Base-by-base conservation (phyloP, 768 basidiomycete species). In the Thelephora aurantiotincta region DNA sequence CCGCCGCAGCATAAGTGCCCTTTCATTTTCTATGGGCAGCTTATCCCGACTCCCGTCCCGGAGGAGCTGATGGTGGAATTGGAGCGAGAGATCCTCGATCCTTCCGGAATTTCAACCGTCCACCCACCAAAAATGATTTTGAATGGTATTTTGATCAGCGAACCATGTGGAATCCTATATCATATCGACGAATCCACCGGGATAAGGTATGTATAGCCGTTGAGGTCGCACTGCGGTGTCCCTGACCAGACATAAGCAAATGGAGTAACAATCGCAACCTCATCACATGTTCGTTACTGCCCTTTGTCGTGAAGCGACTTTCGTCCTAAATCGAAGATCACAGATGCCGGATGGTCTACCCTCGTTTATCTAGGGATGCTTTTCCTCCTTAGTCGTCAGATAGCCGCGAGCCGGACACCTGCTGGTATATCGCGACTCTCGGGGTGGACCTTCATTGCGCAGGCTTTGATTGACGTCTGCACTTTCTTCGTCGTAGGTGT, bases 351-450 rank as follows among this genome's bases (percentile, higher is more conserved):
- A 2, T 63, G 74, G 26, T 72, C 87, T 2, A 73, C 73, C 1
- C 45, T 83, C n/a, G 61, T 74, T 13, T 87, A 92, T 57, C 66
- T 91, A 12, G 52, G 65, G 9, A 64, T 92, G 44, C 67, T 94
- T 3, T 60, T 75, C 5, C 64, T 92, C 6, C 74, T 85, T 35
- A 73, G 79, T 33, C 77, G 82, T 12, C 89, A 96, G 65, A 77
- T 79, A 52, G 75, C 81, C 50, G 69, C 66, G 26, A 85, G 82
- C 51, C 75, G 83, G 16, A 89, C 83, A 4, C 87, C 89, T 1
- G 79, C 84, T 1, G 78, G 80, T 5, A 70, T 93, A 13, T 75
- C 82, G 5, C 77, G 84, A 13, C 70, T 92, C 7, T 93, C 89
- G 2, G 68, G 83, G 6, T 91, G 86, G 82, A 77, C 81, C 1